Evolutionary conservation across 768 basidiomycete genomes (phyloP).

Genomic region (Xerocomellus chrysenteron): DNA sequence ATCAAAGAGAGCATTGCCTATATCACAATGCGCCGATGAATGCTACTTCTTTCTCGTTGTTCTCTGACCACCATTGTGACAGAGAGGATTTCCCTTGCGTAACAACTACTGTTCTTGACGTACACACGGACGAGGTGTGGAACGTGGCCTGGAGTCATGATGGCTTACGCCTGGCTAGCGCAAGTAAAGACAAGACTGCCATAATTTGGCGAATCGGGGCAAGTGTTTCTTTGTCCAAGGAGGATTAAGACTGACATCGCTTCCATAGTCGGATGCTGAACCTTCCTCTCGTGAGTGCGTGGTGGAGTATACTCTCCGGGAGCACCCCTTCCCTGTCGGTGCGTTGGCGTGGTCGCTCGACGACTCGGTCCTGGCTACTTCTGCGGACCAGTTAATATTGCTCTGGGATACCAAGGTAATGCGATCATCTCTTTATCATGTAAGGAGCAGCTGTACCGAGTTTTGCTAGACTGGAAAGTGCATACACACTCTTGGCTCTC

Average conservation of each 20-base stretch:
- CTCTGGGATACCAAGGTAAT: conserved; percentile 88
- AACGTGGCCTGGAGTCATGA: conserved; percentile 93
- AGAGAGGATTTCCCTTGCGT: conserved; percentile 79
- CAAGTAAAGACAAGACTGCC: conserved; percentile 82
- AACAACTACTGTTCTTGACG: conserved; percentile 81
- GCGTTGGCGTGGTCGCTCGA: conserved; percentile 93
- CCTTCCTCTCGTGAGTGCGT: conserved; percentile 58
- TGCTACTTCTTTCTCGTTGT: conserved; percentile 69
- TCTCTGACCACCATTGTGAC: conserved; percentile 82
- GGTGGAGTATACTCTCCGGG: conserved; percentile 58
- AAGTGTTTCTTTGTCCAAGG: conserved; percentile 31
- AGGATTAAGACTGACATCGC: conserved; percentile 5
- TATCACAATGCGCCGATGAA: conserved; percentile 78
- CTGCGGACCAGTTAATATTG: conserved; percentile 77
- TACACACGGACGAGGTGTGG: conserved; percentile 95
- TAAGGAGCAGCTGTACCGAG: conserved; percentile 4
- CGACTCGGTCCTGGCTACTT: conserved; percentile 78
- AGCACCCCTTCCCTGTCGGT: conserved; percentile 77
- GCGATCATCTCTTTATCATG: conserved; percentile 1
- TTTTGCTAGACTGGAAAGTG: conserved; percentile 67
- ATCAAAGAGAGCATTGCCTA: conserved; percentile 79
- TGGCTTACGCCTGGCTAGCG: conserved; percentile 81
- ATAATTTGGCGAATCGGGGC: conserved; percentile 90
- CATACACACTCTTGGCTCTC: conserved; percentile 62
- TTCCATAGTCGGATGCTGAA: conserved; percentile 43